Percentiles rank a stretch among this genome's conserved stretches.
Evolutionary conservation across 352 stramenopile species (phyloP).

Genomic region (Phytophthora hibernalis): DNA sequence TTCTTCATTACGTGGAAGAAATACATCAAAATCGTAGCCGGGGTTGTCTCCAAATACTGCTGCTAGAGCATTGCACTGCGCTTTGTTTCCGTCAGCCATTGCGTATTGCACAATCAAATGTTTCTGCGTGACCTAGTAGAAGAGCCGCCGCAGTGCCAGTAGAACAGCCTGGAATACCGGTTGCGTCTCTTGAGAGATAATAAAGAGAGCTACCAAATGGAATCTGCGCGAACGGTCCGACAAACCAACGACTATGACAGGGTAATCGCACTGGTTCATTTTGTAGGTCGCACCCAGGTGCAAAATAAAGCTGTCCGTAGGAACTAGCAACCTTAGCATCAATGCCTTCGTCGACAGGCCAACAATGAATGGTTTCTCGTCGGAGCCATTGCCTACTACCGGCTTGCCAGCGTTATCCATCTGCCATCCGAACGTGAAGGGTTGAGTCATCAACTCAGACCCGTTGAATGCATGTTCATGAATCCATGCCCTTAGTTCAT

Average conservation of each 20-base stretch:
- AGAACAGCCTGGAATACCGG: no score
- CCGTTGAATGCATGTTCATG: background rate
- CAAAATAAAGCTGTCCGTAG: background rate
- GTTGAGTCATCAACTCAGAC: background rate
- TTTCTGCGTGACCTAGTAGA: no score
- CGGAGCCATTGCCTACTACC: conserved; percentile 1
- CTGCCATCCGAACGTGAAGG: conserved; percentile 6
- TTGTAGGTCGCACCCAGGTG: background rate
- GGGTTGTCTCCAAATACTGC: background rate
- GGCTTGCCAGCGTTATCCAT: background rate
- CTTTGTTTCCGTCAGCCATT: background rate
- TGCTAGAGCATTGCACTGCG: background rate
- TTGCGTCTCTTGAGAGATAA: no score
- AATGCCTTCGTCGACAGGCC: conserved; percentile 5
- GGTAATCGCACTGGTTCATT: no score
- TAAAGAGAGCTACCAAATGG: no score
- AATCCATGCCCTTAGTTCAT: background rate
- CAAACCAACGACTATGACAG: no score
- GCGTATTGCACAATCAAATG: no score
- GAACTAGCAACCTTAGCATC: background rate
- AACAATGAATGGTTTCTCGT: conserved; percentile 7
- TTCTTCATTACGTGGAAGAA: background rate
- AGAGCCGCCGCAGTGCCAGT: no score
- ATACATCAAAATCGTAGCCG: background rate
- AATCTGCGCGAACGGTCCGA: no score